A percentile compares a stretch with the other conserved stretches of the same genome.
These are phyloP conservation scores for Melampsora occidentalis DNA, from an alignment of 1,284 basidiomycete genomes.

Conservation along the genomic window DNA sequence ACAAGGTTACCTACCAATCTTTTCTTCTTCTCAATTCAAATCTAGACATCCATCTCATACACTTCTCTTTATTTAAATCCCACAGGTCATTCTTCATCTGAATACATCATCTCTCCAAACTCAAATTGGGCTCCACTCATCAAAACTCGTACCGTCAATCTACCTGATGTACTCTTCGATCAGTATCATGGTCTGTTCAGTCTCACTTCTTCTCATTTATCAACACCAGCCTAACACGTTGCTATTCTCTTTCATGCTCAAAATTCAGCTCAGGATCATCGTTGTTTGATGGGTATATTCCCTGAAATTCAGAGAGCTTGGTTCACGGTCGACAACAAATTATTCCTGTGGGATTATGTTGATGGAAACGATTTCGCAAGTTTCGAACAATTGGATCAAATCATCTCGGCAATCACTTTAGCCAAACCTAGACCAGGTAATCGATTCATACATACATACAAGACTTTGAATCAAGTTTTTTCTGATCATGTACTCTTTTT, in stretches of 20 bases:
- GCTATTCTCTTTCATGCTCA: conserved; percentile 20
- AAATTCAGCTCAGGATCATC: conserved; percentile 45
- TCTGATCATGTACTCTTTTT: background rate
- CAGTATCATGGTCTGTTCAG: conserved; percentile 68
- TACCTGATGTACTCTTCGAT: conserved; percentile 79
- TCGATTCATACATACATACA: background rate
- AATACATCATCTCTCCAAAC: conserved; percentile 71
- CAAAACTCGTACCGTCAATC: conserved; percentile 68
- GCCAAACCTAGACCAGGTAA: conserved; percentile 51
- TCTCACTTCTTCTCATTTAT: conserved; percentile 28
- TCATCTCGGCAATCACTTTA: conserved; percentile 67
- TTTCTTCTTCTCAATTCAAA: background rate
- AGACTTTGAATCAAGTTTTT: conserved; percentile 4
- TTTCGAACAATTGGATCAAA: conserved; percentile 84
- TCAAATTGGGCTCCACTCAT: conserved; percentile 76
- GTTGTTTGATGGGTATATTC: conserved; percentile 73
- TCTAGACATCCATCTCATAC: background rate
- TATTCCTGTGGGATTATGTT: conserved; percentile 95
- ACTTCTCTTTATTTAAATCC: background rate
- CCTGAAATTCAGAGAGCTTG: conserved; percentile 91
- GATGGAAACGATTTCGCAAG: conserved; percentile 88
- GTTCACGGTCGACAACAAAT: conserved; percentile 89
- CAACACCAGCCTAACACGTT: background rate
- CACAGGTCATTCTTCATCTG: conserved; percentile 47
- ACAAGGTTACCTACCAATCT: conserved; percentile 6